phyloP scores from a whole-genome alignment of 345 rosid species.

The Arabis hirsuta region DNA sequence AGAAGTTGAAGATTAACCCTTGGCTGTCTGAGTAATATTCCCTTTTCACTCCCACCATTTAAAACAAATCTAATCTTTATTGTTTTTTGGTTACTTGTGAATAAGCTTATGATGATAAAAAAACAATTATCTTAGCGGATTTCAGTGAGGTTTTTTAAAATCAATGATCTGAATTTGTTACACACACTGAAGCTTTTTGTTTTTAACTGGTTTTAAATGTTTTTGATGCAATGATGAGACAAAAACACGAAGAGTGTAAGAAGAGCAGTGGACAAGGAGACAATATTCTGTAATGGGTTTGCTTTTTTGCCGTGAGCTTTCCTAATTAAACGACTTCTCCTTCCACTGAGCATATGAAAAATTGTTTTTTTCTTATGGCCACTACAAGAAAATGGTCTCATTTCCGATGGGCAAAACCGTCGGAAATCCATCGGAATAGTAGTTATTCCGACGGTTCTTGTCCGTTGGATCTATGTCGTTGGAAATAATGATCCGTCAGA shows the following conservation, averaged over 20 bases:
- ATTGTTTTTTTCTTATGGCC: no score
- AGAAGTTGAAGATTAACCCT: slow-evolving; percentile 93
- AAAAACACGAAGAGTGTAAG: slow-evolving; percentile 57
- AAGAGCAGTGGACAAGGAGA: slow-evolving; percentile 68
- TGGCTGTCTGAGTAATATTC: slow-evolving; percentile 91
- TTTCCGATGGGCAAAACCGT: no score
- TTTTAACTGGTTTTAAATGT: not conserved
- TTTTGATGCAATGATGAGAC: slow-evolving; percentile 65
- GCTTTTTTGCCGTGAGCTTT: slow-evolving; percentile 70
- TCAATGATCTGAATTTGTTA: slow-evolving; percentile 93
- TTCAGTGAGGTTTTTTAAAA: slow-evolving; percentile 72
- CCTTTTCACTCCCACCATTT: not conserved
- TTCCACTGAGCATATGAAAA: slow-evolving; percentile 78
- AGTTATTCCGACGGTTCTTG: no score
- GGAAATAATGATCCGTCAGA: no score
- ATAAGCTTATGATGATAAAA: slow-evolving; percentile 77
- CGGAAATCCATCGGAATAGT: no score
- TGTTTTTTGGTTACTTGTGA: no score
- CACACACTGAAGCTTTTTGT: slow-evolving; percentile 85
- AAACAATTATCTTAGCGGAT: slow-evolving; percentile 86
- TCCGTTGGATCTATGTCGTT: no score
- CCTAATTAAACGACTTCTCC: slow-evolving; percentile 80
- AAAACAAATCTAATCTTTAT: not conserved
- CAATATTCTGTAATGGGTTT: not conserved
- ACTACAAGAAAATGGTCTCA: no score